A percentile compares a stretch with the other conserved stretches of the same genome.
Conservation (phyloP, 2,329 filamentous ascomycete species). For the Didymella exigua region DNA sequence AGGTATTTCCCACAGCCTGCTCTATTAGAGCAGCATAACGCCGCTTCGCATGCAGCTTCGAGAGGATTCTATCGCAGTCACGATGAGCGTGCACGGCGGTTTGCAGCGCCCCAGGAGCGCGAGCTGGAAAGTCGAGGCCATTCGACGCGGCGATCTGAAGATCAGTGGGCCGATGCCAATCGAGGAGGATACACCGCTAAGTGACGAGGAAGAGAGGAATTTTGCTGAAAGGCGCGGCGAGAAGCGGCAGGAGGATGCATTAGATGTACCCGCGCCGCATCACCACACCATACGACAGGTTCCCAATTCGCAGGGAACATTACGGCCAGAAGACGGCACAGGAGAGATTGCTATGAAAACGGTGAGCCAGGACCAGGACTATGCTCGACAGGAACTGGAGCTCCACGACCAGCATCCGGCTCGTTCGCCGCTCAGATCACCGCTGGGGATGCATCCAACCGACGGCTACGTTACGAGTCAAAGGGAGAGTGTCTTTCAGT, state of each 20-base stretch:
- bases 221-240: slow-evolving; percentile 33
- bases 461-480: slow-evolving; percentile 25
- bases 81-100: slow-evolving; percentile 37
- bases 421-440: slow-evolving; percentile 22
- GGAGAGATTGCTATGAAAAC: slow-evolving; percentile 15
- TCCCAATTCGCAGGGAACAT: slow-evolving; percentile 7
- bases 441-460: slow-evolving; percentile 30
- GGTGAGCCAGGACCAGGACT: slow-evolving; percentile 10
- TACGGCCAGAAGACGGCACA: slow-evolving; percentile 15
- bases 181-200: slow-evolving; percentile 43
- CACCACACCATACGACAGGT: slow-evolving; percentile 19
- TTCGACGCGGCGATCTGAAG: slow-evolving; percentile 46
- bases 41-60: slow-evolving; percentile 41
- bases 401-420: slow-evolving; percentile 24
- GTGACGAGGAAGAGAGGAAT: slow-evolving; percentile 43
- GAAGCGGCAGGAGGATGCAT: slow-evolving; percentile 18
- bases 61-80: slow-evolving; percentile 38
- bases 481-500: slow-evolving; percentile 33
- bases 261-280: slow-evolving; percentile 23
- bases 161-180: slow-evolving; percentile 49
- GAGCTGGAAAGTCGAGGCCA: slow-evolving; percentile 49
- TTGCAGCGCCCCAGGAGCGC: slow-evolving; percentile 36
- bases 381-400: slow-evolving; percentile 15
- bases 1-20: slow-evolving; percentile 13
- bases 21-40: slow-evolving; percentile 19